phyloP scores from a whole-genome alignment of 1,284 basidiomycete genomes.

The Ustilago lituana region DNA sequence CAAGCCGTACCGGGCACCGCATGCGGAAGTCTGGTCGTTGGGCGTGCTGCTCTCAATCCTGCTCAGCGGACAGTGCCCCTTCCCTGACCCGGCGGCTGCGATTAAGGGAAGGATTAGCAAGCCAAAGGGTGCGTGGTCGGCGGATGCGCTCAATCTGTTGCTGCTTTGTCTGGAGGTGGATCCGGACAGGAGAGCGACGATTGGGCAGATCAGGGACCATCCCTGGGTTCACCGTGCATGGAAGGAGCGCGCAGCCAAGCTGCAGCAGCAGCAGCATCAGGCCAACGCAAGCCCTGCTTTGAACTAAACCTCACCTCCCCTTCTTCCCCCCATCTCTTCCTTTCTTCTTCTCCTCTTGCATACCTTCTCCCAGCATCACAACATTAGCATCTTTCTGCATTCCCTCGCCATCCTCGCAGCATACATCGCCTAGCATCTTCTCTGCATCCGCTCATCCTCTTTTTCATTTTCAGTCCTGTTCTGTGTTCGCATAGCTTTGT shows the following conservation, averaged over 20 bases:
- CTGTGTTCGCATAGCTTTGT: too few relatives aligned
- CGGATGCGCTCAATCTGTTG: conserved; percentile 73
- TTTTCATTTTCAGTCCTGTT: too few relatives aligned
- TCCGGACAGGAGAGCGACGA: conserved; percentile 75
- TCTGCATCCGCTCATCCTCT: too few relatives aligned
- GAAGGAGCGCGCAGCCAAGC: conserved; percentile 47
- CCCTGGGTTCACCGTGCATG: conserved; percentile 74
- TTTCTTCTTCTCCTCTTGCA: neutral
- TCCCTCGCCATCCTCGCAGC: too few relatives aligned
- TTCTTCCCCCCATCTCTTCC: neutral
- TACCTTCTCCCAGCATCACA: neutral
- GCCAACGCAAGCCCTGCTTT: neutral
- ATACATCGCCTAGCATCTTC: too few relatives aligned
- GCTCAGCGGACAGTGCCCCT: conserved; percentile 84
- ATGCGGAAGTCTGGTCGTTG: conserved; percentile 90
- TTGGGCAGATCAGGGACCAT: conserved; percentile 78
- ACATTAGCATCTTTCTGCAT: conserved; percentile 19
- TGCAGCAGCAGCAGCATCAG: conserved; percentile 1
- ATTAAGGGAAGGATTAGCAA: conserved; percentile 69
- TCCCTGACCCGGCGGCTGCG: conserved; percentile 79
- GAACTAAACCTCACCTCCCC: neutral
- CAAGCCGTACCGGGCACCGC: conserved; percentile 74
- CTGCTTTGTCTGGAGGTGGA: conserved; percentile 78
- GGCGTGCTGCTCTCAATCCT: conserved; percentile 87
- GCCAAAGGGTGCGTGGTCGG: conserved; percentile 53